Percentiles rank a stretch among this genome's conserved stretches.
Evolutionary conservation across 1,284 basidiomycete genomes (phyloP).

Genomic region (Sporisorium graminicola): DNA sequence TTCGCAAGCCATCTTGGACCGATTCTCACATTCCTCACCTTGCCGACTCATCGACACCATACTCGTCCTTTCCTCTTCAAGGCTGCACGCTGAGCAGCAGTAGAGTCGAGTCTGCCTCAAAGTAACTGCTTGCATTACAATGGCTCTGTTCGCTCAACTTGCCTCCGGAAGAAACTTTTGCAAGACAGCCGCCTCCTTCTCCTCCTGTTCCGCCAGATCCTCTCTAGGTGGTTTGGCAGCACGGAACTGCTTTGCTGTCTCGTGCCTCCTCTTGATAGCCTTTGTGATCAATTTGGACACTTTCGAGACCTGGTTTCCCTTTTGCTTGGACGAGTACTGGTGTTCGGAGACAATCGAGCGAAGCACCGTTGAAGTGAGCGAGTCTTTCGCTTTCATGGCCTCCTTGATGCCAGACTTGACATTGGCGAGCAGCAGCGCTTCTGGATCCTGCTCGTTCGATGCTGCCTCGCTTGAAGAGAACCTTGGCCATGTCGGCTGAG

Average conservation of each 20-base stretch:
- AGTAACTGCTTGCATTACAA: background rate
- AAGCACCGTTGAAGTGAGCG: slow-evolving; percentile 52
- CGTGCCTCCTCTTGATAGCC: slow-evolving; percentile 49
- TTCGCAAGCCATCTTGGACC: background rate
- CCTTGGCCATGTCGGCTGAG: slow-evolving; percentile 22
- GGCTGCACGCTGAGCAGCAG: background rate
- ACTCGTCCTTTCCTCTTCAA: background rate
- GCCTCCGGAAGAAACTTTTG: slow-evolving; percentile 43
- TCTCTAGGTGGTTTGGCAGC: slow-evolving; percentile 55
- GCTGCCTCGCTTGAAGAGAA: slow-evolving; percentile 33
- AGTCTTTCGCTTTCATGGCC: slow-evolving; percentile 59
- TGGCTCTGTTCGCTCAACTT: slow-evolving; percentile 5
- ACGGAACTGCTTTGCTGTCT: slow-evolving; percentile 54
- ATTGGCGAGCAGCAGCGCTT: slow-evolving; percentile 39
- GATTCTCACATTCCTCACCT: background rate
- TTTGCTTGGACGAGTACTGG: slow-evolving; percentile 56
- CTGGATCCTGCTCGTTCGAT: slow-evolving; percentile 21
- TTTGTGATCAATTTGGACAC: slow-evolving; percentile 53
- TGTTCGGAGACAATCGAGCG: slow-evolving; percentile 57
- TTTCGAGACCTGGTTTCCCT: slow-evolving; percentile 44
- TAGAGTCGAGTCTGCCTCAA: background rate
- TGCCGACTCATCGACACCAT: background rate
- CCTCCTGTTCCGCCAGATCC: slow-evolving; percentile 60
- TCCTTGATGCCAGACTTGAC: slow-evolving; percentile 59
- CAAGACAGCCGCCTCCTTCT: slow-evolving; percentile 52